Percentiles rank a stretch among this genome's conserved stretches.
Conservation (phyloP, 75 land plant genomes). For the Picea sitchensis region DNA sequence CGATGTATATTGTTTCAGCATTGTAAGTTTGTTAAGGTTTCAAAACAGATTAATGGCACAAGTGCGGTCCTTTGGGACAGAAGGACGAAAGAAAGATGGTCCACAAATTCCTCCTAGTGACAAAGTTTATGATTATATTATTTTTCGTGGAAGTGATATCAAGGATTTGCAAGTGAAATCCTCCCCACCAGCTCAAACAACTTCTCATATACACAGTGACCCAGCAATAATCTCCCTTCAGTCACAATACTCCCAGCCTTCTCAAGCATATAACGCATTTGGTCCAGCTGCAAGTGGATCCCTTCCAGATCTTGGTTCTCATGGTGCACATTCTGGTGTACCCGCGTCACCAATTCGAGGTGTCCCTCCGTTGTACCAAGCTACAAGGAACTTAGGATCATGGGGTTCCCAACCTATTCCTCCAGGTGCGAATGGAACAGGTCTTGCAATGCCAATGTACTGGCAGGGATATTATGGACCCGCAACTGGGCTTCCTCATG, state of each 20-base stretch:
- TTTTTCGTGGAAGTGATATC: too few relatives aligned
- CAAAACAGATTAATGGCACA: too few relatives aligned
- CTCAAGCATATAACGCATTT: constrained; percentile 12
- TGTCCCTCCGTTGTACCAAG: constrained; percentile 56
- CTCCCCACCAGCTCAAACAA: constrained; percentile 57
- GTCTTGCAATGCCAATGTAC: constrained; percentile 23
- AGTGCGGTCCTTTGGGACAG: too few relatives aligned
- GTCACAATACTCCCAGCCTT: constrained; percentile 52
- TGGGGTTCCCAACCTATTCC: constrained; percentile 64
- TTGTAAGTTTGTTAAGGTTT: too few relatives aligned
- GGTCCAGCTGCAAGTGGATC: too few relatives aligned
- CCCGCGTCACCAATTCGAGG: constrained; percentile 43
- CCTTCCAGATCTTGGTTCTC: constrained; percentile 34
- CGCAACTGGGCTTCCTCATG: not conserved
- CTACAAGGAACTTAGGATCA: constrained; percentile 51
- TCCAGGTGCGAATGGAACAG: constrained; percentile 54
- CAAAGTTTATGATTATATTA: too few relatives aligned
- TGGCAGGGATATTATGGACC: too few relatives aligned
- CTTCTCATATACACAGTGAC: constrained; percentile 60
- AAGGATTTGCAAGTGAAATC: constrained; percentile 93
- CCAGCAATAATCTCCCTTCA: constrained; percentile 76
- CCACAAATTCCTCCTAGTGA: too few relatives aligned
- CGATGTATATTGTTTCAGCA: too few relatives aligned
- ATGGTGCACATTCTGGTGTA: constrained; percentile 32
- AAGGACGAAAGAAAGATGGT: too few relatives aligned